Base-by-base conservation (phyloP, 2,329 filamentous ascomycete genomes). In the Alternaria tenuissima region DNA sequence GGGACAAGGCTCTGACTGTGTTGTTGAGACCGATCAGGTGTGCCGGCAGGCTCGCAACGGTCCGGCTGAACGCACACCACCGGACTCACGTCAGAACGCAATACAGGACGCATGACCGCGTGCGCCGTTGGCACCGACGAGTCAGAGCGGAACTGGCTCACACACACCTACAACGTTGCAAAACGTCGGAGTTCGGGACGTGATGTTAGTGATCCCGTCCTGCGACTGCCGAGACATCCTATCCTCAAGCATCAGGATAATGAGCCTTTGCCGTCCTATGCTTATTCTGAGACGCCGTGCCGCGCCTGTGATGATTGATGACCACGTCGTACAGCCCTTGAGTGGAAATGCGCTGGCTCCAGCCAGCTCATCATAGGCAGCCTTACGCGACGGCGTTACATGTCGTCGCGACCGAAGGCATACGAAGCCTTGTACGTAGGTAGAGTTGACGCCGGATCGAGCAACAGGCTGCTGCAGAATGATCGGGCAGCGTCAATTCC, bases 261-360 rank as follows among this genome's bases (percentile, higher is more conserved):
- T 52, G 42, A 63, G 61, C 53, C 52, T n/a, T 57, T 42, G 51
- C 61, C 57, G 42, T 41, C 36, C 49, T 49, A 61, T 46, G 59
- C 48, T 55, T 60, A 39, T 55, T 57, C 18, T 38, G 49, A 49
- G 48, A 49, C 58, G 38, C n/a, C 46, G 55, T 57, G 62, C 55
- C 42, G 59, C 55, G 20, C 8, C 12, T 53, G 46, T 26, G 32
- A 49, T 49, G 46, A 36, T 49, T 43, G 32, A 58, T 52, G 58
- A 63, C 57, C 41, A 49, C 72, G 72, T 57, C 47, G 71, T 75
- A 67, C 54, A 57, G 74, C 67, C 44, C 26, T 46, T 32, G 43
- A 44, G 39, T 53, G 57, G 54, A 63, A 28, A 65, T 74, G 71
- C 62, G 73, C 68, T 76, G 74, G 71, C 72, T 72, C 71, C 71